Percentiles rank a stretch among this genome's conserved stretches.
Evolutionary conservation across 768 basidiomycete species (phyloP).

Genomic region (Leccinellum rugosiceps): DNA sequence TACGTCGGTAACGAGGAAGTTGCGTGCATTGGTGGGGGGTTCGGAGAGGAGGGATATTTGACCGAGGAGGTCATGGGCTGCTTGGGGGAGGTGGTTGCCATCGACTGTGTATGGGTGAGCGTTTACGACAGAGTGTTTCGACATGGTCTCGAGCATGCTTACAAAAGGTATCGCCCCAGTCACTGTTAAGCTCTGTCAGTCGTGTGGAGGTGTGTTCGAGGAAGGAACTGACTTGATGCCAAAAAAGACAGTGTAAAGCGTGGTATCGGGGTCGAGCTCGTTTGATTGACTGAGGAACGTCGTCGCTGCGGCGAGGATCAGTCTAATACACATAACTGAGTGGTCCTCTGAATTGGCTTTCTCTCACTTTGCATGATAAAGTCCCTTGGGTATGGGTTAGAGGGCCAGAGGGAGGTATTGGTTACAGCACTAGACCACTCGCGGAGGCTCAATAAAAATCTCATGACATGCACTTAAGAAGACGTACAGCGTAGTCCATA

Average conservation of each 20-base stretch:
- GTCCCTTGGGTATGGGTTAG: conserved; percentile 44
- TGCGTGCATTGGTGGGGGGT: conserved; percentile 48
- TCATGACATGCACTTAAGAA: neutral
- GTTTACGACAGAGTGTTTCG: neutral
- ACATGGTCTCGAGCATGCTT: neutral
- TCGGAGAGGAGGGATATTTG: conserved; percentile 46
- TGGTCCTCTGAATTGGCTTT: neutral
- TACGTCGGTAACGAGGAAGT: conserved; percentile 48
- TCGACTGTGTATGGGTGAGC: conserved; percentile 30
- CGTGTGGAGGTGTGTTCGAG: neutral
- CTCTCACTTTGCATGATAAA: conserved; percentile 46
- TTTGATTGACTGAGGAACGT: conserved; percentile 45
- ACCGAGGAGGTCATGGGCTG: conserved; percentile 40
- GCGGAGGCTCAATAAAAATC: neutral
- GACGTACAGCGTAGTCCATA: conserved; percentile 50
- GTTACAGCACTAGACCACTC: conserved; percentile 43
- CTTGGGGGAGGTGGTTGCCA: conserved; percentile 44
- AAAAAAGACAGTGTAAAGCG: conserved; percentile 51
- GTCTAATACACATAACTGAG: neutral
- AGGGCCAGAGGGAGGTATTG: conserved; percentile 49
- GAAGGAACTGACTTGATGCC: conserved; percentile 47
- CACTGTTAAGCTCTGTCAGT: conserved; percentile 28
- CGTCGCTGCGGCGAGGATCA: conserved; percentile 29
- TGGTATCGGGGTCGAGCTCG: conserved; percentile 42
- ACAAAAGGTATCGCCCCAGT: conserved; percentile 44